Evolutionary conservation across 345 rosid genomes (phyloP), one percentile per base, ranked within the genome.

Genomic region (Jatropha curcas): DNA sequence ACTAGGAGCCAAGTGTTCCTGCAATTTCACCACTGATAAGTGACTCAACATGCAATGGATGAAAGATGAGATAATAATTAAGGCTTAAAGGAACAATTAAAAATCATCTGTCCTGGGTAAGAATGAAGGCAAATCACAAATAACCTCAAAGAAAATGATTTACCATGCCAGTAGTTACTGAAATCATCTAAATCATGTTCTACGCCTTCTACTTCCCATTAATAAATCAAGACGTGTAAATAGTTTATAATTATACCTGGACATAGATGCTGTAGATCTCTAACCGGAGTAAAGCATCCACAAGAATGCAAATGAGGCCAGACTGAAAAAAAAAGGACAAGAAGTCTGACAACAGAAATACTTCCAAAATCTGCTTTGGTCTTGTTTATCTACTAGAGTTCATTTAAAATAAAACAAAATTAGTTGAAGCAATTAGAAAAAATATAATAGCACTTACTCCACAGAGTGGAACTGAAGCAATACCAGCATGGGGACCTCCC

Each of bases 1-100:
- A 45, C 92, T 86, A 67, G 97, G 96, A 78, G 96, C 97, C 82
- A 94, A 72, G 76, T 94, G 98, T 81, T 94, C 91, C 96, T 92
- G 94, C 82, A 83, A 91, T 82, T 58, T 59, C 63, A 76, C 63
- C 41, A 70, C 79, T 60, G 25, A 51, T 19, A 59, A 4, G 57
- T 1, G 61, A 45, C 11, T 37, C 57, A 76, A 74, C 34, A 33
- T 51, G 48, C 4, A 71, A 45, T 60, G 73, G 64, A 45, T 45
- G 27, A 48, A 48, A 17, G 52, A n/a, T 48, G 12, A 30, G 27
- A 6, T 7, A 19, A 39, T 67, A 51, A 64, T 33, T 34, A 61
- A 60, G 46, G 10, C 14, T 4, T 5, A 48, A 22, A 10, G 35
- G 59, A 41, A 2, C 48, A 59, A 65, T 7, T n/a, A n/a, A 37